These are phyloP conservation scores for Rubia tinctorum DNA, from an alignment of 305 asterid genomes.

Conservation along the genomic window DNA sequence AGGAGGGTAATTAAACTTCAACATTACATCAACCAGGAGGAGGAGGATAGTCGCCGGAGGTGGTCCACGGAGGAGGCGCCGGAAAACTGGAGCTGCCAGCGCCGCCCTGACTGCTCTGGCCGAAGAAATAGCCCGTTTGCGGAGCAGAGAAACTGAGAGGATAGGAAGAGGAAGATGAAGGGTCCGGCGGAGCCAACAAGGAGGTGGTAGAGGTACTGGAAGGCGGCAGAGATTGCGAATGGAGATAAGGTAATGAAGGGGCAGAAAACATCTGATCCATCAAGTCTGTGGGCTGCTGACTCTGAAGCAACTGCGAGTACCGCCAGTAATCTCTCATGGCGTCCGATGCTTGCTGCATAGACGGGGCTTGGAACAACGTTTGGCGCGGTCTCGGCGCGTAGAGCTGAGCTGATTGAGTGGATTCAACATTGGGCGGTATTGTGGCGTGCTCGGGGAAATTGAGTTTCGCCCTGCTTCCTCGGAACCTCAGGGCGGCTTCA, in stretches of 20 bases:
- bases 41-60: conserved; percentile 43
- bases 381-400: conserved; percentile 12
- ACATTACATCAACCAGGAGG: conserved; percentile 40
- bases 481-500: conserved; percentile 85
- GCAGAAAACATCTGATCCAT: conserved; percentile 48
- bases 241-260: conserved; percentile 47
- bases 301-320: conserved; percentile 46
- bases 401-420: conserved; percentile 23
- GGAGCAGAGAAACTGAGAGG: conserved; percentile 47
- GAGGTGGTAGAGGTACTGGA: conserved; percentile 22
- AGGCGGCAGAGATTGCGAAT: conserved; percentile 29
- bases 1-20: background rate
- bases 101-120: conserved; percentile 35
- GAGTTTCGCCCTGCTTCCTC: conserved; percentile 93
- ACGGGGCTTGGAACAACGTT: conserved; percentile 27
- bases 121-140: conserved; percentile 33
- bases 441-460: conserved; percentile 85
- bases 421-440: conserved; percentile 26
- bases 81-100: conserved; percentile 25
- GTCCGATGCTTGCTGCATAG: conserved; percentile 19
- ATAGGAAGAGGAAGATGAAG: conserved; percentile 34
- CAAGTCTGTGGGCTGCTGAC: conserved; percentile 29
- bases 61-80: conserved; percentile 52
- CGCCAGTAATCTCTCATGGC: conserved; percentile 28
- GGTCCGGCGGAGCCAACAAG: conserved; percentile 13